A percentile compares a stretch with the other conserved stretches of the same genome.
These are phyloP conservation scores for Oryza glumipatula DNA, from an alignment of 176 grass and related monocot genomes.

Conservation along the genomic window DNA sequence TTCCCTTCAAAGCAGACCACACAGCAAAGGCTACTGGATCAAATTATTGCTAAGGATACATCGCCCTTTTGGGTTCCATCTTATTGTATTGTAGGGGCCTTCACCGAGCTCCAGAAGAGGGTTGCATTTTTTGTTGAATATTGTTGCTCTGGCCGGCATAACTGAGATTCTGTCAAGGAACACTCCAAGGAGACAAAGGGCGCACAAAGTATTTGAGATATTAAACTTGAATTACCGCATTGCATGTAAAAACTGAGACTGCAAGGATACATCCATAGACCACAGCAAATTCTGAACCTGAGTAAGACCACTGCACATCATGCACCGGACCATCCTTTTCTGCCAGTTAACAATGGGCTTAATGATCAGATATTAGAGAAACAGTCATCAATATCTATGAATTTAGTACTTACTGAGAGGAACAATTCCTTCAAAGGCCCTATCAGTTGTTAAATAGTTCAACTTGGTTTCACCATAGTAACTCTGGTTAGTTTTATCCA, in stretches of 20 bases:
- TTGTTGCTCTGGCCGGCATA: conserved; percentile 89
- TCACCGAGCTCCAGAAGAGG: conserved; percentile 90
- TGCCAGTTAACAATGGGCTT: conserved; percentile 33
- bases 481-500: conserved; percentile 98
- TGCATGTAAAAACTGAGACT: conserved; percentile 22
- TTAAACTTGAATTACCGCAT: background rate
- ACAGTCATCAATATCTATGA: background rate
- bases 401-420: conserved; percentile 71
- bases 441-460: conserved; percentile 91
- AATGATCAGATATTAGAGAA: conserved; percentile 11
- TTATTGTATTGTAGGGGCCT: conserved; percentile 94
- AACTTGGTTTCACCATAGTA: conserved; percentile 98
- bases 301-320: conserved; percentile 88
- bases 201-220: conserved; percentile 26
- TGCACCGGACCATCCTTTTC: conserved; percentile 92
- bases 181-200: conserved; percentile 31
- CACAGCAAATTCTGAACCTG: conserved; percentile 83
- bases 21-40: background rate
- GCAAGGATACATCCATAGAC: conserved; percentile 90
- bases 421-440: conserved; percentile 87
- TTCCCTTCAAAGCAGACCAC: conserved; percentile 11
- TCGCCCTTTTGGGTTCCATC: conserved; percentile 94
- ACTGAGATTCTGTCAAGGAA: conserved; percentile 66
- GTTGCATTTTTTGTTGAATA: conserved; percentile 94
- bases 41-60: conserved; percentile 71